Conservation (phyloP, 192 early-diverging fungal species). For the Borealophlyctis nickersoniae region DNA sequence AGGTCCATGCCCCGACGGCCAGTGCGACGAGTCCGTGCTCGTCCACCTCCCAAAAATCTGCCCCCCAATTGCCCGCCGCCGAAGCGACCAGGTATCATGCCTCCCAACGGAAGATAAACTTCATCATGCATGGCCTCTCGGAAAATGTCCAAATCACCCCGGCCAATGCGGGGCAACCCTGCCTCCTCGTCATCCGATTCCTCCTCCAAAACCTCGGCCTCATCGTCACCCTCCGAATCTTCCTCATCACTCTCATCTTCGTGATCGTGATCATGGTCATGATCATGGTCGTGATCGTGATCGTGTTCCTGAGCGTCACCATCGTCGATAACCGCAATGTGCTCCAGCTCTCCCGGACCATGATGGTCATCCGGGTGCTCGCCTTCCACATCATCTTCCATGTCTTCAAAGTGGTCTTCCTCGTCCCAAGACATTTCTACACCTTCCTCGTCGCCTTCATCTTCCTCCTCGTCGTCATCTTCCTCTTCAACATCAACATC, state of each 20-base stretch:
- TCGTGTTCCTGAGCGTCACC: conserved; percentile 41
- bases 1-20: conserved; percentile 26
- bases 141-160: conserved; percentile 12
- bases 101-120: neutral
- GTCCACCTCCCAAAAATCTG: conserved; percentile 5
- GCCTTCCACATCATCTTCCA: conserved; percentile 52
- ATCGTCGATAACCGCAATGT: too few relatives aligned
- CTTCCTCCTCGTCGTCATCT: conserved; percentile 36
- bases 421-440: conserved; percentile 40
- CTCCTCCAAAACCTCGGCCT: conserved; percentile 39
- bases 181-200: conserved; percentile 45
- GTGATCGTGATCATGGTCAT: conserved; percentile 52
- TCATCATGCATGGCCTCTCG: neutral
- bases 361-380: conserved; percentile 41
- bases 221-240: conserved; percentile 61
- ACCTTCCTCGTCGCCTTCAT: conserved; percentile 59
- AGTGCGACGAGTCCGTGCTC: conserved; percentile 2
- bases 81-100: too few relatives aligned
- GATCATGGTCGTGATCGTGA: conserved; percentile 46
- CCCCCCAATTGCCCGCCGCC: too few relatives aligned
- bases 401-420: conserved; percentile 47
- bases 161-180: conserved; percentile 10
- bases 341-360: conserved; percentile 34
- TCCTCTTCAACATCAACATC: conserved; percentile 43
- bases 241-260: conserved; percentile 51